Conservation (phyloP, 208 protist species). For the Balamuthia mandrillaris region DNA sequence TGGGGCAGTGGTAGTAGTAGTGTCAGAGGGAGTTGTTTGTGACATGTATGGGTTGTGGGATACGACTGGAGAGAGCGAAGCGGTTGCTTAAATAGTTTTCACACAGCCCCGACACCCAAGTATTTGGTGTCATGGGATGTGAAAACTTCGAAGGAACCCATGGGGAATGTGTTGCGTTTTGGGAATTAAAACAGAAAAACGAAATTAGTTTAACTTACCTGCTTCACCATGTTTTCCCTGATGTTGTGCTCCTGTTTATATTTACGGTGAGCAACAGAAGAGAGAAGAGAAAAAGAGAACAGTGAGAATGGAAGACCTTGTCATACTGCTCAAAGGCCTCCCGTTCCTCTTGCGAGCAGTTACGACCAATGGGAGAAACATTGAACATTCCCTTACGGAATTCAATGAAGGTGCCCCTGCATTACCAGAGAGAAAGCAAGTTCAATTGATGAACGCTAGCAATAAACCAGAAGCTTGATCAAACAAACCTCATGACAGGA, state of each 20-base stretch:
- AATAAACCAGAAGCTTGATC: background rate
- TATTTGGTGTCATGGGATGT: too few relatives aligned
- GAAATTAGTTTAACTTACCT: too few relatives aligned
- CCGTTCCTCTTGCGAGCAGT: conserved; percentile 95
- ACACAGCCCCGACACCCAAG: too few relatives aligned
- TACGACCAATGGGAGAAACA: conserved; percentile 97
- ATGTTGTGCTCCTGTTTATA: conserved; percentile 83
- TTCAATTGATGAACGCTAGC: background rate
- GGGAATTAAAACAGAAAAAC: too few relatives aligned
- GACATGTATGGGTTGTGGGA: too few relatives aligned
- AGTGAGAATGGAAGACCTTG: conserved; percentile 51
- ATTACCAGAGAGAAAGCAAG: background rate
- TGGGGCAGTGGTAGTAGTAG: too few relatives aligned
- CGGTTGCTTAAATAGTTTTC: too few relatives aligned
- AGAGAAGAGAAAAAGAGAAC: background rate
- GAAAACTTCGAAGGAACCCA: too few relatives aligned
- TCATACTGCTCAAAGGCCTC: conserved; percentile 97
- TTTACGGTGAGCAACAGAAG: background rate
- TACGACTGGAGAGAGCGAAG: too few relatives aligned
- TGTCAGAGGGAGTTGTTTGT: too few relatives aligned
- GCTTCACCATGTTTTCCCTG: conserved; percentile 86
- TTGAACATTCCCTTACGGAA: conserved; percentile 99
- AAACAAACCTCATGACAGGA: conserved; percentile 84
- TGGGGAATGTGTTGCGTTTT: too few relatives aligned
- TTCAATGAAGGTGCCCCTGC: conserved; percentile 98